Percentiles rank a stretch among this genome's conserved stretches.
Evolutionary conservation across 805 yeast species (phyloP).

Genomic region (Candida insectorum): DNA sequence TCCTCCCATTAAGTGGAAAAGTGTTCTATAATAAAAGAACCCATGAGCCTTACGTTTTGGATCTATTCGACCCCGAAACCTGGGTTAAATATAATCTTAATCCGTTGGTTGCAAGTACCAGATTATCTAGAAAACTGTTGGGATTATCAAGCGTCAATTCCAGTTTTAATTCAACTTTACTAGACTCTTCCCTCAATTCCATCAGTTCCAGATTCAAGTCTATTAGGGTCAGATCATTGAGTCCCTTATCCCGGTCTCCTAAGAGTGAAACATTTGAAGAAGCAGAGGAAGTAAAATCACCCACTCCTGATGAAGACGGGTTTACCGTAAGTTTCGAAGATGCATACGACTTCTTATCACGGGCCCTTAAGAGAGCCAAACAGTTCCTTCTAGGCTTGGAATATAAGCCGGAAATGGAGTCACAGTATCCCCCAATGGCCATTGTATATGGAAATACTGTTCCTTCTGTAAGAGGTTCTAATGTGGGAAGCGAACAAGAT

Average conservation of each 20-base stretch:
- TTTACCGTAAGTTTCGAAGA: slow-evolving; percentile 46
- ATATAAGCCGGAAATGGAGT: slow-evolving; percentile 43
- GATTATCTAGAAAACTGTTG: slow-evolving; percentile 9
- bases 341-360: slow-evolving; percentile 59
- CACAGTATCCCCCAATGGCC: slow-evolving; percentile 76
- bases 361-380: slow-evolving; percentile 60
- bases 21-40: slow-evolving; percentile 66
- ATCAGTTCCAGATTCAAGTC: slow-evolving; percentile 26
- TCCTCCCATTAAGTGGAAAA: slow-evolving; percentile 72
- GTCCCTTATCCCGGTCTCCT: slow-evolving; percentile 12
- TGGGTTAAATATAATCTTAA: slow-evolving; percentile 77
- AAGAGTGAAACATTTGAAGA: slow-evolving; percentile 6
- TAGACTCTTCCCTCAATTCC: slow-evolving; percentile 22
- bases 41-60: slow-evolving; percentile 57
- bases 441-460: slow-evolving; percentile 76
- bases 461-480: slow-evolving; percentile 82
- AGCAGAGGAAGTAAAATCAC: neutral
- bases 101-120: slow-evolving; percentile 60
- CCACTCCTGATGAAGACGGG: slow-evolving; percentile 11
- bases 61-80: slow-evolving; percentile 73
- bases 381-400: slow-evolving; percentile 55
- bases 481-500: slow-evolving; percentile 59
- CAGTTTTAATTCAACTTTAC: slow-evolving; percentile 8
- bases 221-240: slow-evolving; percentile 19
- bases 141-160: neutral